Evolutionary conservation across 176 grass and related monocot genomes (phyloP).

Genomic region (Alloteropsis semialata): DNA sequence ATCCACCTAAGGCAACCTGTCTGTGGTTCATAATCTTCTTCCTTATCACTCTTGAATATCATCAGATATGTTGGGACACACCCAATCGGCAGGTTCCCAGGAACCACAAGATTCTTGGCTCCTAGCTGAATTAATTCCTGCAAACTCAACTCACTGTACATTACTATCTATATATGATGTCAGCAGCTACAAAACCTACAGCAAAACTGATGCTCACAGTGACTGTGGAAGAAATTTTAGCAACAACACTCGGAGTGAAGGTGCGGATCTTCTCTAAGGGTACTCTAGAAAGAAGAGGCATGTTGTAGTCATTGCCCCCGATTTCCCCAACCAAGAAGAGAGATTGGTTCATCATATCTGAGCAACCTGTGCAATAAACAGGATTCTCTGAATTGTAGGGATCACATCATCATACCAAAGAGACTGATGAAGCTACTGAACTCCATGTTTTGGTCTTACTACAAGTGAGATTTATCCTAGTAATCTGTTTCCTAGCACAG

Average conservation of each 20-base stretch:
- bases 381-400: neutral
- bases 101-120: conserved; percentile 71
- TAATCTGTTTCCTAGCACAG: neutral
- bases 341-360: conserved; percentile 38
- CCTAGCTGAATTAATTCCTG: conserved; percentile 76
- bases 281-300: conserved; percentile 33
- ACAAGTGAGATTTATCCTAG: neutral
- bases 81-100: conserved; percentile 84
- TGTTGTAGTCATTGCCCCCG: conserved; percentile 95
- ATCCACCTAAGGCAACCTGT: conserved; percentile 81
- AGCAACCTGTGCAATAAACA: conserved; percentile 37
- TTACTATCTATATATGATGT: conserved; percentile 3
- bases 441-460: neutral
- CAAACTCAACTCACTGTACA: neutral
- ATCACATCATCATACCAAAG: conserved; percentile 16
- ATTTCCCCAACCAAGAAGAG: conserved; percentile 92
- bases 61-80: conserved; percentile 63
- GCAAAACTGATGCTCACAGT: conserved; percentile 35
- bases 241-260: conserved; percentile 61
- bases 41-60: conserved; percentile 52
- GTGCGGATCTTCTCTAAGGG: conserved; percentile 50
- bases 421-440: neutral
- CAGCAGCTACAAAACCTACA: neutral
- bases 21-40: conserved; percentile 63
- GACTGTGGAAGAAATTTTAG: conserved; percentile 60